A percentile compares a stretch with the other conserved stretches of the same genome.
Conservation (phyloP, 805 yeast species). For the Saccharomycopsis schoenii region DNA sequence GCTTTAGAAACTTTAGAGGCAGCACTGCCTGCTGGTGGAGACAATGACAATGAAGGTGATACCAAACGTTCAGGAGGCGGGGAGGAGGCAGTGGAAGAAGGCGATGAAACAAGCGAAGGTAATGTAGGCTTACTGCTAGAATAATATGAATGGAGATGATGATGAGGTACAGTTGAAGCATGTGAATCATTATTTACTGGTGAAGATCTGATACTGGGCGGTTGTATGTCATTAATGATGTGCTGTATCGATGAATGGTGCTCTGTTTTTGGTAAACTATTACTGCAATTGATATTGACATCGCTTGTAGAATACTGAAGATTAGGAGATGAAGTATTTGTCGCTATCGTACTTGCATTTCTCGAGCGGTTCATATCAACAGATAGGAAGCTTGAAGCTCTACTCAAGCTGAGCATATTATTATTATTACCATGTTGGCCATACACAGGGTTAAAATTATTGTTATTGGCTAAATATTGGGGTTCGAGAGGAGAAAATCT, state of each 20-base stretch:
- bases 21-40: neutral
- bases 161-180: neutral
- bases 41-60: neutral
- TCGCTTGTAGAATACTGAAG: neutral
- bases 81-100: neutral
- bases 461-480: neutral
- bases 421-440: neutral
- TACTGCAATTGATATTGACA: neutral
- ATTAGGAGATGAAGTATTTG: neutral
- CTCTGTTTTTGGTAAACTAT: neutral
- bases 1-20: slow-evolving; percentile 1
- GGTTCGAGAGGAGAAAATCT: neutral
- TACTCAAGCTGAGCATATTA: neutral
- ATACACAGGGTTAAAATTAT: neutral
- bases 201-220: neutral
- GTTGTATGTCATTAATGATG: neutral
- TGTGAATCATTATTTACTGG: neutral
- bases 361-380: neutral
- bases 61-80: neutral
- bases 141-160: neutral
- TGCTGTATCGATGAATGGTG: neutral
- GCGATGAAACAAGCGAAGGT: neutral
- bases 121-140: neutral
- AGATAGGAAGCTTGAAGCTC: neutral
- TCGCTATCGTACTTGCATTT: neutral